phyloP scores from a whole-genome alignment of 805 yeast species.

The Pachysolen tannophilus region DNA sequence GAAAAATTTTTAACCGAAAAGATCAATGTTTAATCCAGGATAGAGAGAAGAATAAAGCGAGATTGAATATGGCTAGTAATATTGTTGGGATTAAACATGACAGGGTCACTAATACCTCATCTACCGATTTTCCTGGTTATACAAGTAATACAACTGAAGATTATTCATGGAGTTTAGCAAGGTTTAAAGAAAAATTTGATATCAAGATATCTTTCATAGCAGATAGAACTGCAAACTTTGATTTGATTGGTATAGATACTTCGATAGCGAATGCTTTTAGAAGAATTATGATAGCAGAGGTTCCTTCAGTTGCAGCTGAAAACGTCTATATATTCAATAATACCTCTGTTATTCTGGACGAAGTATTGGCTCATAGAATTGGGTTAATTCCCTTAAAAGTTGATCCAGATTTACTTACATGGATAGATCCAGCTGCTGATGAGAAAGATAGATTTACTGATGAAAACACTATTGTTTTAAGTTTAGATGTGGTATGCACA shows the following conservation, averaged over 20 bases:
- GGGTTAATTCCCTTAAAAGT: slow-evolving; percentile 87
- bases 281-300: slow-evolving; percentile 94
- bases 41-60: too few relatives aligned
- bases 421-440: slow-evolving; percentile 65
- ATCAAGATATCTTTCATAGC: slow-evolving; percentile 58
- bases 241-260: slow-evolving; percentile 78
- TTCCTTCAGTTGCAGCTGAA: slow-evolving; percentile 94
- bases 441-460: slow-evolving; percentile 70
- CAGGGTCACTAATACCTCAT: slow-evolving; percentile 81
- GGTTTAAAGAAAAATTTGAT: slow-evolving; percentile 60
- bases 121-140: slow-evolving; percentile 92
- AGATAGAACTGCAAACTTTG: slow-evolving; percentile 77
- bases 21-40: too few relatives aligned
- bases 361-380: slow-evolving; percentile 90
- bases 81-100: slow-evolving; percentile 84
- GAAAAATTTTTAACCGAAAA: too few relatives aligned
- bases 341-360: slow-evolving; percentile 96
- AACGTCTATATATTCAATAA: slow-evolving; percentile 85
- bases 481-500: slow-evolving; percentile 76
- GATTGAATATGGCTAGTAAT: too few relatives aligned
- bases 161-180: slow-evolving; percentile 76
- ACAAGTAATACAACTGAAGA: slow-evolving; percentile 46
- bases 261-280: slow-evolving; percentile 95
- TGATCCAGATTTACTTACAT: slow-evolving; percentile 80
- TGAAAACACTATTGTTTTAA: slow-evolving; percentile 80